phyloP scores from a whole-genome alignment of 139 green algal species.

The Klebsormidium nitens region DNA sequence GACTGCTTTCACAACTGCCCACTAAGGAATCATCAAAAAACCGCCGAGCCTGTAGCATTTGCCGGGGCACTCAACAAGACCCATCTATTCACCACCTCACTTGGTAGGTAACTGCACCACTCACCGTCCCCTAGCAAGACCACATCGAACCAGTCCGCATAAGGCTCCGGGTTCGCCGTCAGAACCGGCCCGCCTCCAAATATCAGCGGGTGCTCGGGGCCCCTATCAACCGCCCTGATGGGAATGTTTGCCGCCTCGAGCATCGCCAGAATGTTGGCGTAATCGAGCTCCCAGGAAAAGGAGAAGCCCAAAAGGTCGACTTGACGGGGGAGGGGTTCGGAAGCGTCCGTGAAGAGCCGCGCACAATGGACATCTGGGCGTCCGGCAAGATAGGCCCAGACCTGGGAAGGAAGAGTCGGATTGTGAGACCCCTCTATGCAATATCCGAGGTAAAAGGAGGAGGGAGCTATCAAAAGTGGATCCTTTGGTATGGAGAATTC shows the following conservation, averaged over 20 bases:
- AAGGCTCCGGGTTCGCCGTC: slow-evolving; percentile 69
- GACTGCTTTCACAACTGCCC: no score
- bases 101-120: no score
- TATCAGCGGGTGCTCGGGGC: slow-evolving; percentile 32
- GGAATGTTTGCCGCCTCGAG: slow-evolving; percentile 43
- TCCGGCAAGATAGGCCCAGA: slow-evolving; percentile 41
- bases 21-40: no score
- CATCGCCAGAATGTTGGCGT: slow-evolving; percentile 44
- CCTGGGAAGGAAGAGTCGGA: background rate
- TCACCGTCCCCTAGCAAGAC: slow-evolving; percentile 58
- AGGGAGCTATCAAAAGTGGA: background rate
- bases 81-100: no score
- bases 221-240: slow-evolving; percentile 15
- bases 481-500: background rate
- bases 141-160: slow-evolving; percentile 65
- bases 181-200: slow-evolving; percentile 34
- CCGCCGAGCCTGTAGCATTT: no score
- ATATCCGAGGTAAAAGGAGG: background rate
- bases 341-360: slow-evolving; percentile 49
- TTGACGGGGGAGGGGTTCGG: slow-evolving; percentile 31
- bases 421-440: background rate
- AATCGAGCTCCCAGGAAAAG: slow-evolving; percentile 56
- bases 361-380: slow-evolving; percentile 17
- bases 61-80: no score
- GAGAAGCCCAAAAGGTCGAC: slow-evolving; percentile 43